These are phyloP conservation scores for Torrubiella hemipterigena DNA, from an alignment of 2,329 filamentous ascomycete species.

Conservation along the genomic window DNA sequence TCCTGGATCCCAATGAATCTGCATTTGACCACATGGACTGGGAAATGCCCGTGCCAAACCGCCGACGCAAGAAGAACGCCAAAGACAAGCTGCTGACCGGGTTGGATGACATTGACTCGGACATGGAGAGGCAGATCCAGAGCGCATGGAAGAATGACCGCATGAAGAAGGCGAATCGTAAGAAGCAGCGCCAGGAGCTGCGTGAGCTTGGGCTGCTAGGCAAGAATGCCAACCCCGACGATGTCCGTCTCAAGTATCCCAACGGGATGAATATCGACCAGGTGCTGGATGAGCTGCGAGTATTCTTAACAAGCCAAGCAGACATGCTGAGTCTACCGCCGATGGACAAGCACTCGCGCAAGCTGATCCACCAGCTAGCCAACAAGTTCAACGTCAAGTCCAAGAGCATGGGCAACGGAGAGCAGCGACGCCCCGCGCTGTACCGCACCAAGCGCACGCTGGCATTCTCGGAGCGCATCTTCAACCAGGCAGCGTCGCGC, in stretches of 20 bases:
- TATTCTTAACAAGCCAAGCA: slow-evolving; percentile 61
- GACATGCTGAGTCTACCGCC: slow-evolving; percentile 49
- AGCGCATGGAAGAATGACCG: slow-evolving; percentile 55
- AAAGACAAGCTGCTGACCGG: slow-evolving; percentile 32
- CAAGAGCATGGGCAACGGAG: slow-evolving; percentile 66
- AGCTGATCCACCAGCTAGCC: slow-evolving; percentile 69
- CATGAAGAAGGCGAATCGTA: slow-evolving; percentile 57
- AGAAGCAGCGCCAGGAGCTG: slow-evolving; percentile 56
- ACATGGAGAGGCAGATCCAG: slow-evolving; percentile 49
- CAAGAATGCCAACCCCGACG: slow-evolving; percentile 39
- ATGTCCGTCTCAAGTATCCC: slow-evolving; percentile 59
- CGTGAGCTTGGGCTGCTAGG: slow-evolving; percentile 56
- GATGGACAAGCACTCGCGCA: slow-evolving; percentile 69
- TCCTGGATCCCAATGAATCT: too few species aligned
- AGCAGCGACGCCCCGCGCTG: slow-evolving; percentile 63
- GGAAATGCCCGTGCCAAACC: slow-evolving; percentile 52
- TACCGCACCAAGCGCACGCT: slow-evolving; percentile 60
- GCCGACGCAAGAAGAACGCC: slow-evolving; percentile 50
- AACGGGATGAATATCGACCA: slow-evolving; percentile 60
- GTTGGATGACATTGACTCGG: slow-evolving; percentile 49
- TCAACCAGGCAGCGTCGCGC: slow-evolving; percentile 33
- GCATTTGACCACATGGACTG: slow-evolving; percentile 83
- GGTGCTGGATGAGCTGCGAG: slow-evolving; percentile 58
- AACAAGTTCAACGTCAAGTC: slow-evolving; percentile 68
- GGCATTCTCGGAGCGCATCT: slow-evolving; percentile 44